Percentiles rank a stretch among this genome's conserved stretches.
These are phyloP conservation scores for Chamaenerion angustifolium DNA, from an alignment of 345 rosid genomes.

Conservation along the genomic window DNA sequence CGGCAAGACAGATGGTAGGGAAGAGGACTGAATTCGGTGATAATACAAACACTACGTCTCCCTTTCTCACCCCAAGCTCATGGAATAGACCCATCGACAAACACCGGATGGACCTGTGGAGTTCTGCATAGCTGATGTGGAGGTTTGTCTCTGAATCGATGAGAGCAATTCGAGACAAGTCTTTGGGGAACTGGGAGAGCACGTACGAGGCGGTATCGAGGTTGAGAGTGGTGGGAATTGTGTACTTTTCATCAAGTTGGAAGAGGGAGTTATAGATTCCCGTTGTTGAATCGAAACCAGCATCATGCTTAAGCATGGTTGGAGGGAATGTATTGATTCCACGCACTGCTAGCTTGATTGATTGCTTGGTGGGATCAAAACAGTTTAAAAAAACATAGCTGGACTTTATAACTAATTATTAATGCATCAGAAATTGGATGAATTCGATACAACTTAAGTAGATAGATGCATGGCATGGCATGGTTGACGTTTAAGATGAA, in stretches of 20 bases:
- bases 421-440: too few species aligned
- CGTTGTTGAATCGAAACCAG: conserved; percentile 22
- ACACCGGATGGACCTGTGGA: conserved; percentile 24
- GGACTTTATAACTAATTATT: too few species aligned
- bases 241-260: conserved; percentile 17
- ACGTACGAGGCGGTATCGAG: conserved; percentile 24
- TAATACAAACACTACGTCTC: conserved; percentile 40
- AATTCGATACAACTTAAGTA: too few species aligned
- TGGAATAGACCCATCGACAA: conserved; percentile 35
- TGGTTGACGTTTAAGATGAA: too few species aligned
- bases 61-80: conserved; percentile 31
- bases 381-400: too few species aligned
- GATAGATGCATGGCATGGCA: too few species aligned
- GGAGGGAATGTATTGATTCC: too few species aligned
- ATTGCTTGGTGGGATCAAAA: too few species aligned
- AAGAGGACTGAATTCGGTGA: conserved; percentile 44
- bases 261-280: conserved; percentile 29
- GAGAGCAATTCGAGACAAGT: conserved; percentile 26
- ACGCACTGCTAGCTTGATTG: too few species aligned
- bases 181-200: conserved; percentile 30
- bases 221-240: conserved; percentile 20
- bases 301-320: too few species aligned
- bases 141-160: conserved; percentile 24
- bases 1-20: conserved; percentile 35
- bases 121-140: conserved; percentile 25